Evolutionary conservation across 495 filamentous ascomycete species (phyloP).

Genomic region (Staphylotrichum tortipilum): DNA sequence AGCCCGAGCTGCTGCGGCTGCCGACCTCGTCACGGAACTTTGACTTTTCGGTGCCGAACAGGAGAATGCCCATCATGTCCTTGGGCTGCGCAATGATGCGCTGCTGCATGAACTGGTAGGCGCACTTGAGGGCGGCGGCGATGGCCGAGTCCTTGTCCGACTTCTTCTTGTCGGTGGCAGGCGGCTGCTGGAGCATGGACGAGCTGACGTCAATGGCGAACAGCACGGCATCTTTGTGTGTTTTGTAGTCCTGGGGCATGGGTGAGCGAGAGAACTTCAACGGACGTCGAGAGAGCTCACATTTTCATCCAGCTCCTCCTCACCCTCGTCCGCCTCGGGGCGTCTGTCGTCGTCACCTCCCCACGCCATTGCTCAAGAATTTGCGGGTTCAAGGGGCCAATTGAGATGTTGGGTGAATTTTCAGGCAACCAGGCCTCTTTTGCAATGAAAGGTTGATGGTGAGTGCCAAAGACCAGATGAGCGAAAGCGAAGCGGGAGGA

Average conservation of each 20-base stretch:
- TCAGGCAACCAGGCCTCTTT: background rate
- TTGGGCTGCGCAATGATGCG: constrained; percentile 93
- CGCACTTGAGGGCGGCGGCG: constrained; percentile 83
- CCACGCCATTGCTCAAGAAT: constrained; percentile 31
- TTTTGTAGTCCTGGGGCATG: constrained; percentile 64
- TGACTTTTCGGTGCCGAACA: constrained; percentile 83
- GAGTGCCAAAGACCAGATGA: background rate
- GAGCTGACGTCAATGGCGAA: constrained; percentile 91
- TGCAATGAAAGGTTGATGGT: background rate
- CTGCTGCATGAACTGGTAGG: constrained; percentile 92
- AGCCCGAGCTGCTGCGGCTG: constrained; percentile 52
- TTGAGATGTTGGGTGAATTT: background rate
- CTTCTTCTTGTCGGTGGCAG: constrained; percentile 59
- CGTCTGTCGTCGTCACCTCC: constrained; percentile 35
- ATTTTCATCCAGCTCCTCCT: constrained; percentile 65
- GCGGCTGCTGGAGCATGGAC: constrained; percentile 74
- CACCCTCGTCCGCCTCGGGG: constrained; percentile 55
- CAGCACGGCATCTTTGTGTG: constrained; percentile 89
- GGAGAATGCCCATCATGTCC: constrained; percentile 96
- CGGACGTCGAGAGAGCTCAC: constrained; percentile 36
- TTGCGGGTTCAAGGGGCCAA: background rate
- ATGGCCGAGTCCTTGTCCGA: constrained; percentile 60
- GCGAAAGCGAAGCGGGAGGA: background rate
- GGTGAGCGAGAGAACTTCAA: background rate
- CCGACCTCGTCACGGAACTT: constrained; percentile 67